phyloP scores from a whole-genome alignment of 331 rosid species.

The Malus hybrid region DNA sequence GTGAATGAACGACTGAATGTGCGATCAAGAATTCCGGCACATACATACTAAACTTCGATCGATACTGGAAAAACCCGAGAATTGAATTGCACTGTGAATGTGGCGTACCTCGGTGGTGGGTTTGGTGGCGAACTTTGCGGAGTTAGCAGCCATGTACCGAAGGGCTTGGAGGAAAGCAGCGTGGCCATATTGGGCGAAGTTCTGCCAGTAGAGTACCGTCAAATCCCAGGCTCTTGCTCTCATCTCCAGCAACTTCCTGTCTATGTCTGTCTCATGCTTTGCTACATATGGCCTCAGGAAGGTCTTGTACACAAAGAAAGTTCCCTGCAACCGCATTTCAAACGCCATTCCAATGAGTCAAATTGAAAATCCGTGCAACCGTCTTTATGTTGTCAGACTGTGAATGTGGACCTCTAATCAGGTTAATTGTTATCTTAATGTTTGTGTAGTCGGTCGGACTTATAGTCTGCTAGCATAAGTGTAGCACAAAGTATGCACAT shows the following conservation, averaged over 20 bases:
- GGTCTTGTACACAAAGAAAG: slow-evolving; percentile 46
- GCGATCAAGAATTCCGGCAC: too few species aligned
- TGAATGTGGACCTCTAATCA: too few species aligned
- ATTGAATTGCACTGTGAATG: too few species aligned
- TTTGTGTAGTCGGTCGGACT: too few species aligned
- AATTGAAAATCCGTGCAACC: background rate
- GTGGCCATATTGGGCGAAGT: slow-evolving; percentile 53
- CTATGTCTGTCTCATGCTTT: slow-evolving; percentile 58
- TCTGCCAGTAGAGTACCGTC: slow-evolving; percentile 59
- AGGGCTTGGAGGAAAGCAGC: slow-evolving; percentile 52
- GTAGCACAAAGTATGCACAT: too few species aligned
- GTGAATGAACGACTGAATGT: too few species aligned
- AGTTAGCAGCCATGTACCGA: slow-evolving; percentile 47
- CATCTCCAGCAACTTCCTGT: slow-evolving; percentile 52
- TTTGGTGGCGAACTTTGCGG: slow-evolving; percentile 16
- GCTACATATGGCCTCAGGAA: slow-evolving; percentile 63
- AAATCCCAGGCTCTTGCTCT: slow-evolving; percentile 68
- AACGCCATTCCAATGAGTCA: background rate
- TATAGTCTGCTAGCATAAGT: too few species aligned
- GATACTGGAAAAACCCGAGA: too few species aligned
- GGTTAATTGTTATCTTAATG: too few species aligned
- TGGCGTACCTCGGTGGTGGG: background rate
- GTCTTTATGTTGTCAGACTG: too few species aligned
- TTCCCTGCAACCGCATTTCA: slow-evolving; percentile 41
- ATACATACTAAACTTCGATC: too few species aligned